Base-by-base conservation (phyloP, 2,329 filamentous ascomycete species). In the Sclerotinia borealis region DNA sequence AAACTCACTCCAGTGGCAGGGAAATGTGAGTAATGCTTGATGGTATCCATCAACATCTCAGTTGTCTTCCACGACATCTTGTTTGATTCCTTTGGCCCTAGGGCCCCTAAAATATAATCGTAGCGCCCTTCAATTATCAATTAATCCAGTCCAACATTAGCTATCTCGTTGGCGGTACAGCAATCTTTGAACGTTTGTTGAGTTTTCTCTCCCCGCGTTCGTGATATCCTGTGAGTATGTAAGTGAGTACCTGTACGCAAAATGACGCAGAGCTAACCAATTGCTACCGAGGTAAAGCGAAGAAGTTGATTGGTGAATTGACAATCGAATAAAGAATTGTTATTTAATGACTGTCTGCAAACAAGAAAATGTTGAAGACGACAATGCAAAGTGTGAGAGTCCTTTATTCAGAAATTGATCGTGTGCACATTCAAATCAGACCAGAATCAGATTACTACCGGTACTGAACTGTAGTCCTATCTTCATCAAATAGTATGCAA, bases 21-120 rank as follows among this genome's bases (percentile, higher is more conserved):
- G 78, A 98, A 99, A 78, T 87, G 92, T 77, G 92, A 91, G 84
- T 97, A 97, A 80, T 97, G 92, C 78, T 89, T 87, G 88, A 97
- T 97, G 81, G 90, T 96, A 72, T 95, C 90, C 91, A 96, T 95
- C 87, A 98, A 79, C 80, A 86, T 85, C 78, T 93, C 90, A 68
- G 90, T 90, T 76, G 88, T 89, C 81, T 89, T 96, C 93, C 93
- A 98, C 82, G 90, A 90, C 93, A 97, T 97, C 77, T 73, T 81
- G 79, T 49, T 36, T 39, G 51, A 25, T 52, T 50, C 50, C 68
- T 61, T 50, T 68, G 69, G 70, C 70, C 69, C 69, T 69, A 64
- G 63, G 71, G 71, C 72, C 72, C 68, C 64, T 70, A 61, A 59
- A 60, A 51, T 50, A 64, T 59, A 55, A 58, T 64, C 31, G 66